phyloP scores from a whole-genome alignment of 305 asterid species.

The Fraxinus latifolia region DNA sequence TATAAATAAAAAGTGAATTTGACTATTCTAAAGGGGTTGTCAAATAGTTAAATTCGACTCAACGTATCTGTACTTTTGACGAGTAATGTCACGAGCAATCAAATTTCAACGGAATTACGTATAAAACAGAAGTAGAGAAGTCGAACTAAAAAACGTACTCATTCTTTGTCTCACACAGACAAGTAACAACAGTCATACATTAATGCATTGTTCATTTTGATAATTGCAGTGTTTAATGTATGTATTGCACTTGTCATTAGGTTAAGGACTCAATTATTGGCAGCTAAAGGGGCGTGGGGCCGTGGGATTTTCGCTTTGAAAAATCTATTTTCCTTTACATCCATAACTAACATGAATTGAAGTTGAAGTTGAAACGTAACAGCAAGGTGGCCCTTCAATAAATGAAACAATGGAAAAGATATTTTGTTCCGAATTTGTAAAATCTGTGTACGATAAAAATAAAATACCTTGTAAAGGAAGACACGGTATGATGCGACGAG shows the following conservation, averaged over 20 bases:
- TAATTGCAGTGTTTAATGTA: background rate
- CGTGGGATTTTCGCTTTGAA: background rate
- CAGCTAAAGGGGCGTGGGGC: background rate
- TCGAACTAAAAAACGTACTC: background rate
- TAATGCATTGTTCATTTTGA: background rate
- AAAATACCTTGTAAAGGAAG: background rate
- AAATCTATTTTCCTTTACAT: background rate
- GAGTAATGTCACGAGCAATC: background rate
- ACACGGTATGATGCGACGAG: background rate
- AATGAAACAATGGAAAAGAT: too few relatives aligned
- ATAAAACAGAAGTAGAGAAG: background rate
- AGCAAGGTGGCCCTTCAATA: background rate
- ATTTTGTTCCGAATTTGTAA: background rate
- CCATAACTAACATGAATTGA: too few relatives aligned
- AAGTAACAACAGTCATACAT: background rate
- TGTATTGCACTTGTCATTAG: background rate
- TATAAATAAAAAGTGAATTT: too few relatives aligned
- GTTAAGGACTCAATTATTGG: background rate
- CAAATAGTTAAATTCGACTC: background rate
- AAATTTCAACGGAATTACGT: background rate
- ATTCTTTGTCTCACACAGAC: background rate
- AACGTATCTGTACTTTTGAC: background rate
- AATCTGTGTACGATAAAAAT: too few relatives aligned
- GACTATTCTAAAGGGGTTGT: background rate
- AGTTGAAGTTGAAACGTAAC: background rate